A percentile compares a stretch with the other conserved stretches of the same genome.
Conservation (phyloP, 768 basidiomycete genomes). For the Scleroderma citrinum region DNA sequence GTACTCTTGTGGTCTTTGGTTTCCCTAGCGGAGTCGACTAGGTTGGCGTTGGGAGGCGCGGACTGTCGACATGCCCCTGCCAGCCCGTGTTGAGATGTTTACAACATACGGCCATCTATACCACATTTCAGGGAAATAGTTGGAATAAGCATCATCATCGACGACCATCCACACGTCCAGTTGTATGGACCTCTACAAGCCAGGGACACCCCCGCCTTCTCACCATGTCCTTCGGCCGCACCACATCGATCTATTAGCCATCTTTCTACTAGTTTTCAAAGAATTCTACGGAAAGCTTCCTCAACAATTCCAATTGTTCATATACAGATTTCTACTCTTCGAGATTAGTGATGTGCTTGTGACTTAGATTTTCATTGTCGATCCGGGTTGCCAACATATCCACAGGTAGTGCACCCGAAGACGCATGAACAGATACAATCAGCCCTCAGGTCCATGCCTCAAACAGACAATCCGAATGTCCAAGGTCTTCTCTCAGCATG, state of each 20-base stretch:
- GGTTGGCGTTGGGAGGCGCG: no score
- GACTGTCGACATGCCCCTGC: no score
- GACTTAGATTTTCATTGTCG: not conserved
- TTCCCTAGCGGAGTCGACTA: no score
- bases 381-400: not conserved
- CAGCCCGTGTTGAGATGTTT: no score
- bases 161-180: no score
- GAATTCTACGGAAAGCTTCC: slow-evolving; percentile 53
- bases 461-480: slow-evolving; percentile 36
- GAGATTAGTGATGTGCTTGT: slow-evolving; percentile 62
- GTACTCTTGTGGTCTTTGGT: no score
- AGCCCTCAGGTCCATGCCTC: slow-evolving; percentile 41
- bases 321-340: slow-evolving; percentile 60
- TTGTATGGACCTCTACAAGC: slow-evolving; percentile 23
- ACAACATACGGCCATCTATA: no score
- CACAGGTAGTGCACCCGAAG: slow-evolving; percentile 60
- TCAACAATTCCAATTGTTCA: slow-evolving; percentile 50
- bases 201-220: slow-evolving; percentile 51
- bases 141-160: no score
- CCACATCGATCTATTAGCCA: slow-evolving; percentile 62
- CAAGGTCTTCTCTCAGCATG: slow-evolving; percentile 43
- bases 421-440: slow-evolving; percentile 45
- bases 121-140: no score
- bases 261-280: slow-evolving; percentile 59
- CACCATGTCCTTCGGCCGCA: slow-evolving; percentile 71